Conservation (phyloP, 176 grass and related monocot species). For the Ensete ventricosum region DNA sequence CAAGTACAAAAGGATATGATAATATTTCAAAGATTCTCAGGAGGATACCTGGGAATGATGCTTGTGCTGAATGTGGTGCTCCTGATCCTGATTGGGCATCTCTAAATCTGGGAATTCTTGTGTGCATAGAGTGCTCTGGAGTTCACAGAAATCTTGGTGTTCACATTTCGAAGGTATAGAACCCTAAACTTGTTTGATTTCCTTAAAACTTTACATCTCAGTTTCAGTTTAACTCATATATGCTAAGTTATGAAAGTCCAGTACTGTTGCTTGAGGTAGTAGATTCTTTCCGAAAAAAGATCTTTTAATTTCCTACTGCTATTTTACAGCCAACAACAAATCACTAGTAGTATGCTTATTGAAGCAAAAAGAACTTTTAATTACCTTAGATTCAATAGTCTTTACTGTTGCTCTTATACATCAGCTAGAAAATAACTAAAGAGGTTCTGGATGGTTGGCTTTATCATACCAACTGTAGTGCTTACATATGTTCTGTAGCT, state of each 20-base stretch:
- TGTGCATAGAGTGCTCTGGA: constrained; percentile 93
- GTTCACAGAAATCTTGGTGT: constrained; percentile 97
- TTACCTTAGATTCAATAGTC: no score
- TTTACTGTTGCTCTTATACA: no score
- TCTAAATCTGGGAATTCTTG: constrained; percentile 84
- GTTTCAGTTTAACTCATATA: background rate
- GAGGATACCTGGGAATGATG: constrained; percentile 82
- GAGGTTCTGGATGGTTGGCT: no score
- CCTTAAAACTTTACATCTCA: background rate
- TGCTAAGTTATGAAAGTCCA: background rate
- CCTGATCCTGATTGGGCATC: constrained; percentile 92
- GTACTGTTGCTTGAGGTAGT: background rate
- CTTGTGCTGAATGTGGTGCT: constrained; percentile 79
- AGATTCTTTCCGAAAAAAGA: background rate
- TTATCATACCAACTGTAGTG: no score
- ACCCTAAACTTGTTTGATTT: background rate
- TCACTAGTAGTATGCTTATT: no score
- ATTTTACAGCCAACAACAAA: background rate
- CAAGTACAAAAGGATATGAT: constrained; percentile 42
- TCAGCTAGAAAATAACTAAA: no score
- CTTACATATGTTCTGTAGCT: no score
- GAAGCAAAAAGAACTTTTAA: no score
- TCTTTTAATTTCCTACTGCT: background rate
- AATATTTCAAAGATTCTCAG: constrained; percentile 49
- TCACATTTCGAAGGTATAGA: constrained; percentile 80